These are phyloP conservation scores for Tetrahymena thermophila DNA, from an alignment of 73 alveolate species.

Conservation along the genomic window DNA sequence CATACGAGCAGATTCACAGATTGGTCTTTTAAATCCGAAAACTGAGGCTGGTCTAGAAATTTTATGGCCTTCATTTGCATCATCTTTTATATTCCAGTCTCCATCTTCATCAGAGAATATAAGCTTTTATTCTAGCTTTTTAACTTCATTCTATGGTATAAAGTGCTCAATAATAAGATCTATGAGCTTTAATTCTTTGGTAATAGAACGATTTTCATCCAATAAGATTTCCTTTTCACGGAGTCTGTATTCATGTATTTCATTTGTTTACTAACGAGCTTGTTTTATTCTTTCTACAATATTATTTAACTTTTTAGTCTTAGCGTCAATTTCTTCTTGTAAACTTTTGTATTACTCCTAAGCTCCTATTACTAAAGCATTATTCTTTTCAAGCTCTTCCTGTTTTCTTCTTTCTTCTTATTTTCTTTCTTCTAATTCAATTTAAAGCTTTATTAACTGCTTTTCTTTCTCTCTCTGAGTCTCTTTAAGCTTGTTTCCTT, in stretches of 20 bases:
- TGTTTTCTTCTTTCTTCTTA: slow-evolving; percentile 61
- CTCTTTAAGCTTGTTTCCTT: slow-evolving; percentile 87
- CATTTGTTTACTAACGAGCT: slow-evolving; percentile 52
- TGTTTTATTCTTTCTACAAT: slow-evolving; percentile 56
- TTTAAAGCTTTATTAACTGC: slow-evolving; percentile 75
- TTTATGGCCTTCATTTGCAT: slow-evolving; percentile 4
- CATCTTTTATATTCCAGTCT: slow-evolving; percentile 64
- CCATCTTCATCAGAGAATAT: slow-evolving; percentile 77
- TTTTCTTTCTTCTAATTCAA: slow-evolving; percentile 75
- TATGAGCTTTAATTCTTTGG: slow-evolving; percentile 63
- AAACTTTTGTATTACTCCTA: slow-evolving; percentile 69
- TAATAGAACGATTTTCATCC: slow-evolving; percentile 69
- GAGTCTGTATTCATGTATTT: slow-evolving; percentile 57
- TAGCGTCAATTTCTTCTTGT: slow-evolving; percentile 90
- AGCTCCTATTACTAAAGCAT: slow-evolving; percentile 59
- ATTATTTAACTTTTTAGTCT: slow-evolving; percentile 64
- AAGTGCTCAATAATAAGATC: slow-evolving; percentile 69
- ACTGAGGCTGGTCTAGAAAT: slow-evolving; percentile 63
- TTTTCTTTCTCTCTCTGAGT: slow-evolving; percentile 84
- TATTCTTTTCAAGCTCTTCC: slow-evolving; percentile 67
- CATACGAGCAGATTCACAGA: slow-evolving; percentile 71
- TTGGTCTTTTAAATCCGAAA: slow-evolving; percentile 69
- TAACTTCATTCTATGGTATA: slow-evolving; percentile 75
- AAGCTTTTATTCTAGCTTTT: slow-evolving; percentile 63
- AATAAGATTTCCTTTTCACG: slow-evolving; percentile 76